Evolutionary conservation across 2,329 filamentous ascomycete species (phyloP).

Genomic region (Chlorencoelia australis): DNA sequence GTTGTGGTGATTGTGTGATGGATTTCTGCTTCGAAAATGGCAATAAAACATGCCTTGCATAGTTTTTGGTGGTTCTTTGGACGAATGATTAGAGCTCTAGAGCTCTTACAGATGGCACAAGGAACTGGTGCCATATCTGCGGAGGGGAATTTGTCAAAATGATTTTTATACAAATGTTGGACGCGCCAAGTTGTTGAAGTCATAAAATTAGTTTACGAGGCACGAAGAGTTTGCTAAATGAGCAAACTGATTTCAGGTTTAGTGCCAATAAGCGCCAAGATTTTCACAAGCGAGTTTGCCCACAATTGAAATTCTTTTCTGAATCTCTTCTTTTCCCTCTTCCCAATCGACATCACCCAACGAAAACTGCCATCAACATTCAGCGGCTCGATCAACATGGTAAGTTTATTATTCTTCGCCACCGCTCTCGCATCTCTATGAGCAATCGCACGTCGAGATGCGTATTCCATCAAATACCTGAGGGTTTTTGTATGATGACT

Average conservation of each 20-base stretch:
- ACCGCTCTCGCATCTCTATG: conserved; percentile 30
- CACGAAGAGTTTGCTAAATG: conserved; percentile 8
- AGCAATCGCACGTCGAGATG: conserved; percentile 30
- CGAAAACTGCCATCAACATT: conserved; percentile 31
- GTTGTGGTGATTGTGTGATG: conserved; percentile 84
- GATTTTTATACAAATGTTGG: conserved; percentile 6
- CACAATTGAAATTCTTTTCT: conserved; percentile 18
- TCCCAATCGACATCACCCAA: conserved; percentile 24
- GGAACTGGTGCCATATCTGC: conserved; percentile 55
- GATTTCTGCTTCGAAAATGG: conserved; percentile 83
- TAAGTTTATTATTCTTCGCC: conserved; percentile 41
- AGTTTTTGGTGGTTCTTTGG: conserved; percentile 93
- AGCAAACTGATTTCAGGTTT: conserved; percentile 9
- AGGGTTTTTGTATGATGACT: conserved; percentile 41
- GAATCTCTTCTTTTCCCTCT: conserved; percentile 22
- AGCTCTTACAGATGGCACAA: conserved; percentile 66
- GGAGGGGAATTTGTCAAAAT: background rate
- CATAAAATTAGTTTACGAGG: no score
- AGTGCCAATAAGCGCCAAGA: conserved; percentile 15
- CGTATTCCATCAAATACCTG: conserved; percentile 24
- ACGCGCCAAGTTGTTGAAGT: background rate
- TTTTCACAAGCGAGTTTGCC: conserved; percentile 12
- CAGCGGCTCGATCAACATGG: conserved; percentile 45
- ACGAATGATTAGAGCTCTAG: conserved; percentile 79
- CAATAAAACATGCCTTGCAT: conserved; percentile 80